Evolutionary conservation across 345 rosid species (phyloP), one percentile per base, ranked within the genome.

Genomic region (Pistacia integerrima): DNA sequence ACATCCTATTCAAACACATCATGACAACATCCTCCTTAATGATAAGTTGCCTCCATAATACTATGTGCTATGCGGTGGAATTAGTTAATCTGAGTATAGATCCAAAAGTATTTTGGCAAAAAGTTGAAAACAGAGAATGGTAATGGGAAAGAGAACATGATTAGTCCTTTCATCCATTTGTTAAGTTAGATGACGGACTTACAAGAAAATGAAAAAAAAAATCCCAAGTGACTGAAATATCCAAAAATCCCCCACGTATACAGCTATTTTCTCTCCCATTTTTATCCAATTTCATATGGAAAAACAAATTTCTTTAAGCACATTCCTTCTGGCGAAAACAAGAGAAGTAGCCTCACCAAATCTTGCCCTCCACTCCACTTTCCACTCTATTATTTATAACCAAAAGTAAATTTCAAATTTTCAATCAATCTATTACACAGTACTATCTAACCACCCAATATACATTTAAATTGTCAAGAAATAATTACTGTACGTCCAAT

Each of bases 21-120:
- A 70, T 60, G 46, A 64, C 11, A 74, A 52, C 44, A 49, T 25
- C 68, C 30, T 61, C 73, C 25, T 17, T 1, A 76, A 28, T 28
- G 58, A 73, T 30, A 60, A 51, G 17, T 67, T n/a, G 44, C 28
- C 55, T 64, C 38, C 71, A 25, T 13, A 46, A 64, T 2, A 68
- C 35, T 20, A 8, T 38, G 51, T 65, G 51, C 62, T 8, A 73
- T 58, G 56, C 2, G 41, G 54, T 28, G 11, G 60, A 76, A 51
- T 44, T 22, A 51, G 11, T 67, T 54, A 52, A 51, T 12, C 52
- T 5, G 25, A 35, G 30, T 38, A 8, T 76, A 68, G 14, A 64
- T 49, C 25, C 38, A 69, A 81, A 41, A 28, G 52, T 56, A 16
- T 49, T 52, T 49, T 30, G n/a, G 35, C 59, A n/a, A 8, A 35